Evolutionary conservation across 495 filamentous ascomycete genomes (phyloP).

Genomic region (Talaromyces nanjingensis): DNA sequence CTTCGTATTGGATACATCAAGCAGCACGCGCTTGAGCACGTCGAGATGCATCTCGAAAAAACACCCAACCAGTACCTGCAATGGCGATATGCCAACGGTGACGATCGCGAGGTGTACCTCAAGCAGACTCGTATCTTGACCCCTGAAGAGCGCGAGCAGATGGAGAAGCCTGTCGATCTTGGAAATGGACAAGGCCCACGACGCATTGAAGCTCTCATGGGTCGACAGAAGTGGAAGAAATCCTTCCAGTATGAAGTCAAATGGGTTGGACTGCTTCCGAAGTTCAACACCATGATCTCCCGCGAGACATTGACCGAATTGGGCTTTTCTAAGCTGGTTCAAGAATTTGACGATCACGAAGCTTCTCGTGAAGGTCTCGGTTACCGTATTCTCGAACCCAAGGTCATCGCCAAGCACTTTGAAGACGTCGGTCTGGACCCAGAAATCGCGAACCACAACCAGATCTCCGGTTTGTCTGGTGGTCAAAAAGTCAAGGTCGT

Average conservation of each 20-base stretch:
- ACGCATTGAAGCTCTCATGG: conserved; percentile 82
- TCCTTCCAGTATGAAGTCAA: conserved; percentile 98
- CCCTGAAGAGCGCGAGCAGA: conserved; percentile 75
- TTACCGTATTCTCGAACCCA: conserved; percentile 84
- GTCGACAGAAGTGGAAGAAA: conserved; percentile 98
- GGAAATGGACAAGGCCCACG: conserved; percentile 71
- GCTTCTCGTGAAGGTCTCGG: conserved; percentile 94
- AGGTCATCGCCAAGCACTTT: conserved; percentile 94
- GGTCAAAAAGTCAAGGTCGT: conserved; percentile 99
- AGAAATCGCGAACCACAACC: conserved; percentile 97
- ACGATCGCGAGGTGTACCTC: conserved; percentile 92
- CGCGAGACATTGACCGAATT: conserved; percentile 81
- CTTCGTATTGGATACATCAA: conserved; percentile 99
- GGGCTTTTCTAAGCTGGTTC: conserved; percentile 87
- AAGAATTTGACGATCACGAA: conserved; percentile 98
- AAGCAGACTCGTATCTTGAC: conserved; percentile 95
- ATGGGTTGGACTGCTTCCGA: conserved; percentile 82
- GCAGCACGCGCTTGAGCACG: conserved; percentile 97
- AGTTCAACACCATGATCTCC: conserved; percentile 86
- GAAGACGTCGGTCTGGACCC: conserved; percentile 94
- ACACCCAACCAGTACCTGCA: conserved; percentile 98
- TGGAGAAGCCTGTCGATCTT: conserved; percentile 81
- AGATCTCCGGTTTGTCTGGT: conserved; percentile 93
- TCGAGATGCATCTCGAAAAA: conserved; percentile 99
- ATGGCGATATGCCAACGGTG: conserved; percentile 96